Base-by-base conservation (phyloP, 192 early-diverging fungal species). In the Linnemannia elongata region DNA sequence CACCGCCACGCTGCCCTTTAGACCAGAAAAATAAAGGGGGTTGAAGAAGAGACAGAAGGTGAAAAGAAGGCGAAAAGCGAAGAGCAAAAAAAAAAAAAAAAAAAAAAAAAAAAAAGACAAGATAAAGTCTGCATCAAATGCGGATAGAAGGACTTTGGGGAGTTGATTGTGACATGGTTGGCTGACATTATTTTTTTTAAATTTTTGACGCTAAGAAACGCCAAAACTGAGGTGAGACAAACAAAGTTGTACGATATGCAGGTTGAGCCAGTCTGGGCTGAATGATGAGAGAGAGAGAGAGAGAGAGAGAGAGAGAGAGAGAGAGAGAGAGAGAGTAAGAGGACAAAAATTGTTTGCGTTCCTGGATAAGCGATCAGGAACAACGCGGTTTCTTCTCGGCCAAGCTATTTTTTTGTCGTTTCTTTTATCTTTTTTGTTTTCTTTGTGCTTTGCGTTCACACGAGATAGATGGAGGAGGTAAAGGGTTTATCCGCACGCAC, bases 401-500 rank as follows among this genome's bases (percentile, higher is more conserved):
- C 24, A 55, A 6, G 3, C 47, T 2, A 12, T 52, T 52, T 52
- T 12, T 52, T 52, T 18, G n/a, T 44, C 42, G 42, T 44, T 6
- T 44, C 5, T 13, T 3, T 24, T 55, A n/a, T 55, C 20, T 24
- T 24, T 55, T 22, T 1, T 55, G 6, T 2, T 55, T 55, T 20
- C 54, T 55, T 55, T 55, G 54, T 55, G 18, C 47, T 45, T 45
- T 52, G 49, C 22, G 49, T 18, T 22, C 49, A 20, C 12, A 45
- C 7, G 44, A 45, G 44, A 52, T 17, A 49, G n/a, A 57, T 1
- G 3, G n/a, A 6, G 9, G 55, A 39, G 55, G n/a, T n/a, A 60
- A 60, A 60, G 27, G 55, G 55, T 60, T 60, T 60, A 60, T 60
- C 55, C 55, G 55, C n/a, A 60, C 55, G n/a, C n/a, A 60, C n/a